A percentile compares a stretch with the other conserved stretches of the same genome.
These are phyloP conservation scores for Leccinum subgranulosum DNA, from an alignment of 768 basidiomycete genomes.

Conservation along the genomic window DNA sequence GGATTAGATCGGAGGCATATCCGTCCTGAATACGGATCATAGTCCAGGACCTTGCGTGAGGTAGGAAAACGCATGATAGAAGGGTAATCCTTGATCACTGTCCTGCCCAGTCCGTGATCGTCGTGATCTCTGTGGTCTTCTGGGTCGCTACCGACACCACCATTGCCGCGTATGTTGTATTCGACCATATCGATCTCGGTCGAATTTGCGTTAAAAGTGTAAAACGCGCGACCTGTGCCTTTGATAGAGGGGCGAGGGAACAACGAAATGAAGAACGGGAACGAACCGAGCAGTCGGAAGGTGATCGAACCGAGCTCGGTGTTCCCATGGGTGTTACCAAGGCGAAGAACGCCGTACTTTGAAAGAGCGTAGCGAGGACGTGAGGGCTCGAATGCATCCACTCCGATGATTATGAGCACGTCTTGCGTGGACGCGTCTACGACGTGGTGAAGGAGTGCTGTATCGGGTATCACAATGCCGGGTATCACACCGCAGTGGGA, in stretches of 20 bases:
- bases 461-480: neutral
- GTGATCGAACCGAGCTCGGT: slow-evolving; percentile 6
- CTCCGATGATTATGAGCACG: slow-evolving; percentile 6
- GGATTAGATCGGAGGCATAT: slow-evolving; percentile 6
- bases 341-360: slow-evolving; percentile 9
- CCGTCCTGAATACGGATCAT: slow-evolving; percentile 20
- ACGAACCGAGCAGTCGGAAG: slow-evolving; percentile 3
- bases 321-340: neutral
- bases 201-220: neutral
- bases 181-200: slow-evolving; percentile 8
- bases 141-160: neutral
- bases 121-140: neutral
- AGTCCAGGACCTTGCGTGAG: slow-evolving; percentile 8
- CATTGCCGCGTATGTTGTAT: slow-evolving; percentile 6
- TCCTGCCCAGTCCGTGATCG: neutral
- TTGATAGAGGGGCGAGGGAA: slow-evolving; percentile 13
- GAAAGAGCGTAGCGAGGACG: neutral
- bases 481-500: slow-evolving; percentile 13
- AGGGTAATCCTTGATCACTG: slow-evolving; percentile 1
- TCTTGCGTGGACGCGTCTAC: slow-evolving; percentile 9
- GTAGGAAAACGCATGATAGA: neutral
- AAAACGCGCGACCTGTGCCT: slow-evolving; percentile 13
- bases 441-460: slow-evolving; percentile 12
- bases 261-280: neutral
- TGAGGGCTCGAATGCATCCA: neutral